A percentile compares a stretch with the other conserved stretches of the same genome.
phyloP scores from a whole-genome alignment of 2,329 filamentous ascomycete genomes.

The Fonsecaea monophora region DNA sequence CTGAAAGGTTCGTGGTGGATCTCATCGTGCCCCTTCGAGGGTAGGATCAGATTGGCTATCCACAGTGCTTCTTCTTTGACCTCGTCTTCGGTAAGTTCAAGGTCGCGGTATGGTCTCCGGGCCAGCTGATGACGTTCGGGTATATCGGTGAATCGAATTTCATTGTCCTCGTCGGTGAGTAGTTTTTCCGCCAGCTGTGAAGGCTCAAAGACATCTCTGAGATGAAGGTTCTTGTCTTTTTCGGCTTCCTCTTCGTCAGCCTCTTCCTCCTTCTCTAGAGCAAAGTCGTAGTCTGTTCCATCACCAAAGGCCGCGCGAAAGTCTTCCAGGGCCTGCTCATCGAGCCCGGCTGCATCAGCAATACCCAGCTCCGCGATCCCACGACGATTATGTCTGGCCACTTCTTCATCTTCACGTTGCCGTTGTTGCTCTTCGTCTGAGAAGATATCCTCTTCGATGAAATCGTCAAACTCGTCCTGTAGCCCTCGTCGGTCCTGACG shows the following conservation, averaged over 20 bases:
- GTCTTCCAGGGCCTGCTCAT: constrained; percentile 91
- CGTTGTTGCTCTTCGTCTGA: constrained; percentile 80
- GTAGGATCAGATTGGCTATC: constrained; percentile 89
- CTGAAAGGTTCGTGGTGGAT: constrained; percentile 83
- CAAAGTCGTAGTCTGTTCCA: constrained; percentile 95
- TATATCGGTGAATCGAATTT: constrained; percentile 85
- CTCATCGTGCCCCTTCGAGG: constrained; percentile 76
- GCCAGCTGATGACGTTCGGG: constrained; percentile 95
- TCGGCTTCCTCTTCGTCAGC: constrained; percentile 77
- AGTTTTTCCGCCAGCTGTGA: constrained; percentile 93
- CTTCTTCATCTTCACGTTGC: constrained; percentile 84
- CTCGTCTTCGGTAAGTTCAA: constrained; percentile 81
- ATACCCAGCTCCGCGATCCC: constrained; percentile 71
- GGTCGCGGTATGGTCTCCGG: constrained; percentile 82
- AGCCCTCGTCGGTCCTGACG: constrained; percentile 61
- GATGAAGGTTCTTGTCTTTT: constrained; percentile 82
- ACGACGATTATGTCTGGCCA: constrained; percentile 74
- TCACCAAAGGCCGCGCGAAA: constrained; percentile 97
- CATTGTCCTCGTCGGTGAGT: constrained; percentile 92
- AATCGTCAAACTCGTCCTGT: constrained; percentile 86
- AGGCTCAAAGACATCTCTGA: constrained; percentile 98
- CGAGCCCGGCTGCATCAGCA: constrained; percentile 81
- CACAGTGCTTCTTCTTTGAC: constrained; percentile 88
- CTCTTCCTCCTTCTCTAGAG: constrained; percentile 84
- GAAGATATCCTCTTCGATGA: constrained; percentile 95